Base-by-base conservation (phyloP, 2,329 filamentous ascomycete species). In the Fusarium chaquense region DNA sequence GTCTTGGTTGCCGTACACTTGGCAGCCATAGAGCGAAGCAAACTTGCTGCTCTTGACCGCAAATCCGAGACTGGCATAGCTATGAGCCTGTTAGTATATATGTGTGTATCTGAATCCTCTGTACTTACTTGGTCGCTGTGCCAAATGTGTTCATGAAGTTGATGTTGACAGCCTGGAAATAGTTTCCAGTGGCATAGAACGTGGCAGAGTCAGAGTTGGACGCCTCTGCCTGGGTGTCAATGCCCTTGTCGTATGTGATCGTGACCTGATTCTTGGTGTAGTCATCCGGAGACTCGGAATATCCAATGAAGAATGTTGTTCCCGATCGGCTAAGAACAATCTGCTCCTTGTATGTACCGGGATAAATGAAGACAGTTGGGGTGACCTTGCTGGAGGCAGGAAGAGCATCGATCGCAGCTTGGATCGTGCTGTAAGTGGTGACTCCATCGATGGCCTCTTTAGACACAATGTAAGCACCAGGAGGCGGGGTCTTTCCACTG, bases 1-100 rank as follows among this genome's bases (percentile, higher is more conserved):
- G 68, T 86, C 84, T 67, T 86, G 83, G 71, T 81, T 86, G 1
- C 84, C 84, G 26, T 77, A 79, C 24, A 85, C 77, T 11, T 78
- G 75, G 65, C 82, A 81, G 16, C 79, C 84, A 63, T 86, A 86
- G 38, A 75, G 68, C 3, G 71, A 73, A 9, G 72, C 72, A 22
- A 65, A 74, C 62, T 74, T 74, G 69, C 73, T 84, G 51, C 73
- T 73, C 73, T 73, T 81, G 18, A 85, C 75, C 7, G 81, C 83
- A 22, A 85, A 79, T 10, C 83, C 83, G 66, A 84, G 82, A 35
- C 76, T 80, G 2, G 82, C 83, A 56, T 80, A 75, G 24, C 83
- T 83, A 55, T 15, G 0, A 2, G 1, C 7, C 7, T 24, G 45
- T 73, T 13, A 70, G 60, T 11, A 32, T 15, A 10, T 12, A 3